These are phyloP conservation scores for Gliomastix tumulicola DNA, from an alignment of 2,329 filamentous ascomycete species.

Conservation along the genomic window DNA sequence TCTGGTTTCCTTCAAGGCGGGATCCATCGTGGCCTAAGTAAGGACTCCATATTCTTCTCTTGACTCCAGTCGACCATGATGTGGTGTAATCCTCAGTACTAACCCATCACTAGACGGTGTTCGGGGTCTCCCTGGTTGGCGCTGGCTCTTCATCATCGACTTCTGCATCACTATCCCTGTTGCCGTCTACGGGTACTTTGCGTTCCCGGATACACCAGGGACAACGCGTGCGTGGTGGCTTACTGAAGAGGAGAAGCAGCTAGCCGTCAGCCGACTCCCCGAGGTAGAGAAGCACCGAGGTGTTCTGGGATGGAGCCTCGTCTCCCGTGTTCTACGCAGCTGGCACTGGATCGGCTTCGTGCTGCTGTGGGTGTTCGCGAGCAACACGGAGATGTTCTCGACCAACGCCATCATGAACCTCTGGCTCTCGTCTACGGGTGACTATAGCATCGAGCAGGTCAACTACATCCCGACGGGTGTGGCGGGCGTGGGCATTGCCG, in stretches of 20 bases:
- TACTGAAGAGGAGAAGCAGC: slow-evolving; percentile 5
- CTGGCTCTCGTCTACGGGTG: slow-evolving; percentile 18
- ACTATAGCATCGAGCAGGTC: slow-evolving; percentile 28
- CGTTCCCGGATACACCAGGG: slow-evolving; percentile 20
- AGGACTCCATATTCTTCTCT: too few relatives aligned
- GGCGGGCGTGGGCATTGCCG: slow-evolving; percentile 2
- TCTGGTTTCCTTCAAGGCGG: slow-evolving; percentile 54
- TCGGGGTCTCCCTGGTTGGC: slow-evolving; percentile 30
- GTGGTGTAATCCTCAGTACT: too few relatives aligned
- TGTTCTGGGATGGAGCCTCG: slow-evolving; percentile 2
- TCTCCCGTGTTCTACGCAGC: slow-evolving; percentile 1
- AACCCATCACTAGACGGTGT: slow-evolving; percentile 25
- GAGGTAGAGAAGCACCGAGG: slow-evolving; percentile 2
- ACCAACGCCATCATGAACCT: slow-evolving; percentile 8
- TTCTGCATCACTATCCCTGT: slow-evolving; percentile 22
- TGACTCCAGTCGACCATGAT: too few relatives aligned
- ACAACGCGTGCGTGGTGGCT: slow-evolving; percentile 10
- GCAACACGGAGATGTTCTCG: slow-evolving; percentile 5
- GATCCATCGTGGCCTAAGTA: slow-evolving; percentile 44
- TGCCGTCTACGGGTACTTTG: slow-evolving; percentile 17
- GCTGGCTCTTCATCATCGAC: slow-evolving; percentile 38
- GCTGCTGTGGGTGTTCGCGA: slow-evolving; percentile 1
- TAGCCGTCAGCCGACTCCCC: slow-evolving; percentile 13
- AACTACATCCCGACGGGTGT: slow-evolving; percentile 39
- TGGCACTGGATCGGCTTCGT: slow-evolving; percentile 3